Percentiles rank a stretch among this genome's conserved stretches.
These are phyloP conservation scores for Cladophialophora bantiana DNA, from an alignment of 2,329 filamentous ascomycete species.

Conservation along the genomic window DNA sequence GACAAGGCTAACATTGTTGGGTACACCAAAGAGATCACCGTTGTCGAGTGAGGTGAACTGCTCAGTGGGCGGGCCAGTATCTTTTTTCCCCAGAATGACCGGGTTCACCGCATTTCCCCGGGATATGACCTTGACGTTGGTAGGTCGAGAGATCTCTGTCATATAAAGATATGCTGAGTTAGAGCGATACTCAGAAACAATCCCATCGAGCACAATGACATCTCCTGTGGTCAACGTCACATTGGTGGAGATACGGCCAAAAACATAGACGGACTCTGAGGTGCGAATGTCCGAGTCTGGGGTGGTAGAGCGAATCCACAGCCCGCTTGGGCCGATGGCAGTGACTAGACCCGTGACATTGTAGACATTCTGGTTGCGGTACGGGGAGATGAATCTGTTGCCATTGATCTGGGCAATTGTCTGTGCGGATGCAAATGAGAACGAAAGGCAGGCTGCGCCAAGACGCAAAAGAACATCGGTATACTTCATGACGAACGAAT, in stretches of 20 bases:
- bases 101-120: conserved; percentile 63
- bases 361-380: conserved; percentile 62
- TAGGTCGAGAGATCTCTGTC: conserved; percentile 67
- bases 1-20: conserved; percentile 66
- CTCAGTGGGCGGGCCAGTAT: conserved; percentile 63
- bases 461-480: conserved; percentile 9
- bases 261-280: conserved; percentile 73
- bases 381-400: conserved; percentile 68
- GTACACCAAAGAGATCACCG: conserved; percentile 70
- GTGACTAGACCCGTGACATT: conserved; percentile 70
- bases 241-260: conserved; percentile 46
- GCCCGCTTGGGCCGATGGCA: conserved; percentile 66
- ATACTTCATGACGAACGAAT: conserved; percentile 21
- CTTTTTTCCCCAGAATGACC: conserved; percentile 67
- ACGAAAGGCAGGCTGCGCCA: conserved; percentile 24
- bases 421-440: conserved; percentile 44
- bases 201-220: conserved; percentile 64
- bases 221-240: conserved; percentile 66
- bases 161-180: conserved; percentile 65
- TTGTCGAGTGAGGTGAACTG: conserved; percentile 68
- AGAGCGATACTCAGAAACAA: conserved; percentile 66
- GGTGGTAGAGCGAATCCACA: conserved; percentile 69
- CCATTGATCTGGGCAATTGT: conserved; percentile 72
- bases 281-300: conserved; percentile 64
- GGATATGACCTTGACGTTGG: conserved; percentile 61